Percentiles rank a stretch among this genome's conserved stretches.
Conservation (phyloP, 768 basidiomycete genomes). For the Glaciozyma martinii region DNA sequence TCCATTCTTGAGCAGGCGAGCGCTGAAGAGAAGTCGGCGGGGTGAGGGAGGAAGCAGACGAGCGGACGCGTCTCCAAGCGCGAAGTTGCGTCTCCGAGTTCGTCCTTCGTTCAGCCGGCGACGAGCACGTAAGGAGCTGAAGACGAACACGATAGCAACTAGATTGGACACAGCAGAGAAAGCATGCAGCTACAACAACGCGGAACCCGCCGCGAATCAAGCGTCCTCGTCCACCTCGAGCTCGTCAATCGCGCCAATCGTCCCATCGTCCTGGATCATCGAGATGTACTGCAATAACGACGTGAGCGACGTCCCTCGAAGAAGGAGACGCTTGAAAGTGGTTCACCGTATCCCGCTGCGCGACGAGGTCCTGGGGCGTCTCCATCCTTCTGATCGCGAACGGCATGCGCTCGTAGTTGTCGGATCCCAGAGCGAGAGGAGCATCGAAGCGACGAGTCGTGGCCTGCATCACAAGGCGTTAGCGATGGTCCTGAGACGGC, state of each 20-base stretch:
- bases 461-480: slow-evolving; percentile 37
- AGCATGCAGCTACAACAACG: too few species aligned
- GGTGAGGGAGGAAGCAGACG: not conserved
- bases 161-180: too few species aligned
- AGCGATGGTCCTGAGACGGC: not conserved
- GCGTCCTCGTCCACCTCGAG: slow-evolving; percentile 8
- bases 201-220: not conserved
- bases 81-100: too few species aligned
- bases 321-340: not conserved
- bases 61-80: too few species aligned
- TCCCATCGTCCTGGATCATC: slow-evolving; percentile 26
- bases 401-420: slow-evolving; percentile 62
- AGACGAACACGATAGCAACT: too few species aligned
- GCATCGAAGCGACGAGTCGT: slow-evolving; percentile 43
- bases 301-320: not conserved
- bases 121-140: too few species aligned
- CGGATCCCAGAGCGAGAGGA: slow-evolving; percentile 11
- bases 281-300: slow-evolving; percentile 53
- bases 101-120: too few species aligned
- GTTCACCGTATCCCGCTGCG: slow-evolving; percentile 59
- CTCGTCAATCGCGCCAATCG: slow-evolving; percentile 20
- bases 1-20: too few species aligned
- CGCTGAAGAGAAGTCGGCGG: too few species aligned
- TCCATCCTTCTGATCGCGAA: slow-evolving; percentile 55
- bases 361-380: slow-evolving; percentile 53